Percentiles rank a stretch among this genome's conserved stretches.
phyloP scores from a whole-genome alignment of 2,329 filamentous ascomycete genomes.

The Claviceps spartinae region DNA sequence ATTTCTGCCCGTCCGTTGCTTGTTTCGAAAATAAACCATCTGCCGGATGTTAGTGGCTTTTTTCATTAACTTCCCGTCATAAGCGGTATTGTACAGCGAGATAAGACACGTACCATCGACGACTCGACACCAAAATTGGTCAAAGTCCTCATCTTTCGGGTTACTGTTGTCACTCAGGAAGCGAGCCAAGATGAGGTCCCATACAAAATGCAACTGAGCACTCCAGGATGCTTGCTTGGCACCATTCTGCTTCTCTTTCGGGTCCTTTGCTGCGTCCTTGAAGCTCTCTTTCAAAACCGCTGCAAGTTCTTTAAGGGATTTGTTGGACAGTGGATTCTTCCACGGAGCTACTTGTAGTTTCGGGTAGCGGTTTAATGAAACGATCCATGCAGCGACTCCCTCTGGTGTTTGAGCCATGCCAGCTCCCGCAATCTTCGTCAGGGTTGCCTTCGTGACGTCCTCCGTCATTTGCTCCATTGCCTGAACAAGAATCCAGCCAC shows the following conservation, averaged over 20 bases:
- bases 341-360: slow-evolving; percentile 55
- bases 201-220: slow-evolving; percentile 73
- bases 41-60: slow-evolving; percentile 23
- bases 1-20: slow-evolving; percentile 79
- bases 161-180: slow-evolving; percentile 26
- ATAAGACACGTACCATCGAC: slow-evolving; percentile 57
- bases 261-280: slow-evolving; percentile 35
- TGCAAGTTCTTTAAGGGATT: slow-evolving; percentile 54
- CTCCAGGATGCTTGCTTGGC: slow-evolving; percentile 61
- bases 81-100: neutral
- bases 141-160: slow-evolving; percentile 38
- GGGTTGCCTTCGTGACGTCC: slow-evolving; percentile 44
- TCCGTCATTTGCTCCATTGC: slow-evolving; percentile 49
- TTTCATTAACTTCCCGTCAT: neutral
- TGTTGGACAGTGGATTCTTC: slow-evolving; percentile 60
- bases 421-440: slow-evolving; percentile 47
- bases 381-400: slow-evolving; percentile 79
- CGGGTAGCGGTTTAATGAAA: slow-evolving; percentile 50
- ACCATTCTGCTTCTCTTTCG: slow-evolving; percentile 26
- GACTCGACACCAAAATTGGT: slow-evolving; percentile 71
- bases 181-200: slow-evolving; percentile 60
- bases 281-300: slow-evolving; percentile 69
- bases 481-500: slow-evolving; percentile 68
- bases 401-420: slow-evolving; percentile 71
- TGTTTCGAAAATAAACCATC: slow-evolving; percentile 72